These are phyloP conservation scores for Durotheca rogersii DNA, from an alignment of 495 filamentous ascomycete species.

Conservation along the genomic window DNA sequence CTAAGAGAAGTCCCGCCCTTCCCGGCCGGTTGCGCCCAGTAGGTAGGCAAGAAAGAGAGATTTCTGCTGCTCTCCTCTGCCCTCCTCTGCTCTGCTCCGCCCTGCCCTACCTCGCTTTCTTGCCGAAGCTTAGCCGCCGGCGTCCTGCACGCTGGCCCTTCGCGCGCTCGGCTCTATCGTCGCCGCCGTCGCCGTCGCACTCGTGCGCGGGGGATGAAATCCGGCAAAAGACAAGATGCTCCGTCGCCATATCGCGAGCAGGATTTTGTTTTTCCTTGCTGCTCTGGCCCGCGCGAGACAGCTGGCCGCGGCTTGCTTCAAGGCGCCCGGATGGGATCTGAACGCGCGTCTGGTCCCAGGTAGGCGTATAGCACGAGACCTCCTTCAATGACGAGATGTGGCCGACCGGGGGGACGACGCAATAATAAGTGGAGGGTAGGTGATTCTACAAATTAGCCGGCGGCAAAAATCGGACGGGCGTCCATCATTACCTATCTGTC, in stretches of 20 bases:
- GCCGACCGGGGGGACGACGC: too few relatives aligned
- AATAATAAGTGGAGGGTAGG: too few relatives aligned
- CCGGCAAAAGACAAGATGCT: slow-evolving; percentile 28
- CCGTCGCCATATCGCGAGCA: slow-evolving; percentile 3
- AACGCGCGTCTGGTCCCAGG: too few relatives aligned
- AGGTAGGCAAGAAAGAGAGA: too few relatives aligned
- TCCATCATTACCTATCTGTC: too few relatives aligned
- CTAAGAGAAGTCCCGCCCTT: too few relatives aligned
- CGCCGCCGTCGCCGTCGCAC: slow-evolving; percentile 13
- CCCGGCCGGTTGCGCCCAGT: too few relatives aligned
- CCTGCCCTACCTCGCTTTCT: not conserved
- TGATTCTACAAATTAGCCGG: slow-evolving; percentile 27
- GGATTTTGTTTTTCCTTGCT: slow-evolving; percentile 28
- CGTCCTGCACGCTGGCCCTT: slow-evolving; percentile 19
- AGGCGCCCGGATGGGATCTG: too few relatives aligned
- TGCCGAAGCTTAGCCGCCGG: slow-evolving; percentile 2
- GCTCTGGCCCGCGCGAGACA: slow-evolving; percentile 12
- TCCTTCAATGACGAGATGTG: too few relatives aligned
- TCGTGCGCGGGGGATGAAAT: slow-evolving; percentile 1
- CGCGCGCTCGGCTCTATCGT: slow-evolving; percentile 27
- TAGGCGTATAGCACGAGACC: slow-evolving; percentile 26
- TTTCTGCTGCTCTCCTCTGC: too few relatives aligned
- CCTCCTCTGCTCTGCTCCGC: not conserved
- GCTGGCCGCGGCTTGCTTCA: too few relatives aligned
- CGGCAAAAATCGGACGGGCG: too few relatives aligned